Evolutionary conservation across 768 basidiomycete genomes (phyloP), one percentile per base, ranked within the genome.

Genomic region (Mycena indigotica): DNA sequence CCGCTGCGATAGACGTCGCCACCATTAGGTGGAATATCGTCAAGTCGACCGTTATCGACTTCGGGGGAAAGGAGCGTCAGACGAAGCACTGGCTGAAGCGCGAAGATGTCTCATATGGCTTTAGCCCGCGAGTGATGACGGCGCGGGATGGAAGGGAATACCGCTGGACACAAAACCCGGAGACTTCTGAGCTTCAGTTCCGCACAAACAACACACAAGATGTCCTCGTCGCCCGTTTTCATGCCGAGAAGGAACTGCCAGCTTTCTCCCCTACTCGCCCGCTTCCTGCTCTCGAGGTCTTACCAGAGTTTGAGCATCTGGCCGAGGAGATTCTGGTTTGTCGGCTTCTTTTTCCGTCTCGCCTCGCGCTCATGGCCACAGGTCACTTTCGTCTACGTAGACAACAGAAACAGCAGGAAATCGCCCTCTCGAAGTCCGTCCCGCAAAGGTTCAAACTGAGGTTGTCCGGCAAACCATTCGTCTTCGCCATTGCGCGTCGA

Each of bases 11-110:
- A 10, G 46, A 48, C 6, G 10, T 48, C 25, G 46, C 46, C 24
- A 24, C 24, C 46, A 48, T 48, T 26, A 23, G 46, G 24, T 48
- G 46, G 46, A 48, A 48, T n/a, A 24, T 48, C 46, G 24, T 48
- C 46, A 23, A 48, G 24, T 25, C 24, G 6, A 25, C 24, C 24
- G 25, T 48, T 26, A 28, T 48, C 25, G 25, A 24, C 21, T 48
- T 48, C 28, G 46, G 24, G 24, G 25, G 25, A 12, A 6, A n/a
- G 15, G 46, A 48, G 24, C 46, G 25, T 26, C 25, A 48, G 46
- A 28, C 46, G 24, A 24, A 28, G 24, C 25, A 12, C 25, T 48
- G 46, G 46, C 25, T 48, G 46, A 24, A 21, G 25, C 12, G 25
- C 6, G 46, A 24, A 28, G 25, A 48, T 21, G 21, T 28, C 24